phyloP scores from a whole-genome alignment of 805 yeast species.

The Yamadazyma philogaea region DNA sequence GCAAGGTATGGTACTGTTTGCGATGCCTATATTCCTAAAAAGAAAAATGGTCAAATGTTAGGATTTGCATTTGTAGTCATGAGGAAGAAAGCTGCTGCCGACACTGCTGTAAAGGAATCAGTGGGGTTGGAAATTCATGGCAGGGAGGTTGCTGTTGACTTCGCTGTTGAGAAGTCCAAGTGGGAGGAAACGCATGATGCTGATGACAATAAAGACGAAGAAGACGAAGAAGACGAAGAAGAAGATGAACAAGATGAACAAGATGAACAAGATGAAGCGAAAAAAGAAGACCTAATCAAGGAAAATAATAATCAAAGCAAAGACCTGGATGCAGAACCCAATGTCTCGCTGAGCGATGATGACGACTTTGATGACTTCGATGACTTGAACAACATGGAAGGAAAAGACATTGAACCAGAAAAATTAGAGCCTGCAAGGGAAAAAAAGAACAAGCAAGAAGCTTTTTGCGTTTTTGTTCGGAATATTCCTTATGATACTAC shows the following conservation, averaged over 20 bases:
- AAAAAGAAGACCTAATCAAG: conserved; percentile 29
- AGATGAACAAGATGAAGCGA: conserved; percentile 28
- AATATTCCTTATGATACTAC: conserved; percentile 95
- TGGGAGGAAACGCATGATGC: conserved; percentile 62
- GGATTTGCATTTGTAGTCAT: conserved; percentile 95
- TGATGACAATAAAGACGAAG: conserved; percentile 36
- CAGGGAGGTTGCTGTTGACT: conserved; percentile 90
- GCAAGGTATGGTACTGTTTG: conserved; percentile 78
- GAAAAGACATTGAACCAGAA: conserved; percentile 5
- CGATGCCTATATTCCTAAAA: conserved; percentile 86
- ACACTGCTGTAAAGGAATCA: conserved; percentile 71
- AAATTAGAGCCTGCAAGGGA: conserved; percentile 21
- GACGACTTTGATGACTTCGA: conserved; percentile 4
- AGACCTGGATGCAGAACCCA: conserved; percentile 21
- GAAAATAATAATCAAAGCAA: conserved; percentile 31
- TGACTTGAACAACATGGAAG: neutral
- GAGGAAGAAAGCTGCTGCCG: conserved; percentile 76
- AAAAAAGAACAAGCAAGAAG: conserved; percentile 59
- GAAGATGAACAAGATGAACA: conserved; percentile 33
- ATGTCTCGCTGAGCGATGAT: conserved; percentile 27
- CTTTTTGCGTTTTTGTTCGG: conserved; percentile 77
- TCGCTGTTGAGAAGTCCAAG: conserved; percentile 81
- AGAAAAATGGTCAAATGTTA: conserved; percentile 81
- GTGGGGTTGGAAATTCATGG: conserved; percentile 80
- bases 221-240: conserved; percentile 33